A percentile compares a stretch with the other conserved stretches of the same genome.
phyloP scores from a whole-genome alignment of 176 grass and related monocot genomes.

The Elaeis guineensis region DNA sequence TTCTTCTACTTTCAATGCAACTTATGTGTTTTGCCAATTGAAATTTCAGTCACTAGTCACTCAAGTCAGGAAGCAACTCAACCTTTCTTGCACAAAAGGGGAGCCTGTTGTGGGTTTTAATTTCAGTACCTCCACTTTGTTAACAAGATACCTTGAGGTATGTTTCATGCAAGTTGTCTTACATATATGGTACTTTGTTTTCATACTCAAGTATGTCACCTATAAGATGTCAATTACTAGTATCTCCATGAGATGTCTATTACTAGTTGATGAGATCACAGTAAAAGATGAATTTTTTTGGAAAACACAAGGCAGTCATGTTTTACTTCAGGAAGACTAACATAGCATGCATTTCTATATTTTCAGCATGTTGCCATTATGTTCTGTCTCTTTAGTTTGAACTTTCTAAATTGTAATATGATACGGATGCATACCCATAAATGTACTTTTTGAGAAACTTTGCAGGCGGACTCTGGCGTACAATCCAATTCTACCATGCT shows the following conservation, averaged over 20 bases:
- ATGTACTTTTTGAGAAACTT: conserved; percentile 1
- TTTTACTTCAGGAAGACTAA: too few species aligned
- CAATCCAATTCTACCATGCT: conserved; percentile 36
- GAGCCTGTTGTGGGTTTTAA: conserved; percentile 55
- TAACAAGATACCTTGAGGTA: conserved; percentile 44
- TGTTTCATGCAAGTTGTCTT: background rate
- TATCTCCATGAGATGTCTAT: too few species aligned
- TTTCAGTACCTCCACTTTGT: conserved; percentile 42
- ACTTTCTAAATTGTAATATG: background rate
- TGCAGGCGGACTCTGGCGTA: conserved; percentile 39
- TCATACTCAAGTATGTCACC: background rate
- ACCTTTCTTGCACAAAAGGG: conserved; percentile 42
- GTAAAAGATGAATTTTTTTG: too few species aligned
- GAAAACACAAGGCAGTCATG: too few species aligned
- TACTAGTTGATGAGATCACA: too few species aligned
- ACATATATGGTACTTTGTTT: too few species aligned
- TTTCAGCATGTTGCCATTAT: background rate
- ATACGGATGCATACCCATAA: background rate
- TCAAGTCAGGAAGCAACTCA: conserved; percentile 74
- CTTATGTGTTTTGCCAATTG: background rate
- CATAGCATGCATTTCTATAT: too few species aligned
- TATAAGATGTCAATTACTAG: background rate
- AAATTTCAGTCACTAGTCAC: conserved; percentile 69
- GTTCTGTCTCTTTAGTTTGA: background rate
- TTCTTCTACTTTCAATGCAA: too few species aligned